phyloP scores from a whole-genome alignment of 2,329 filamentous ascomycete genomes.

The Neopestalotiopsis rosae region DNA sequence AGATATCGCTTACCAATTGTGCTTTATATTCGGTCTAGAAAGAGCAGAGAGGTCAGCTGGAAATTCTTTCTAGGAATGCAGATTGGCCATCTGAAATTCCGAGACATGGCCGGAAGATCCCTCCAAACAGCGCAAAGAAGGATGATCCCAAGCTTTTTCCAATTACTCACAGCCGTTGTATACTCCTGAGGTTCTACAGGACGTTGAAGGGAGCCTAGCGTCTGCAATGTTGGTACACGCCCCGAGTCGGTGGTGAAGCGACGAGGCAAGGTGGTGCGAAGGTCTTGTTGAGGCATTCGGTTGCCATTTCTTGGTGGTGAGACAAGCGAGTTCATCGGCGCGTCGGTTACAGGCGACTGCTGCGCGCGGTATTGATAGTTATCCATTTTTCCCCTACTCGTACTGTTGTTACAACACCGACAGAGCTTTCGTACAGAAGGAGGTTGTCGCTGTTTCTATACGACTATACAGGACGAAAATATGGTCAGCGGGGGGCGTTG shows the following conservation, averaged over 20 bases:
- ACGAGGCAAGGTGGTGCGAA: conserved; percentile 79
- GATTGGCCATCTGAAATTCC: conserved; percentile 34
- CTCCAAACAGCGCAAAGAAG: conserved; percentile 14
- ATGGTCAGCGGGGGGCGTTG: conserved; percentile 11
- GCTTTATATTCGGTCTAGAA: conserved; percentile 49
- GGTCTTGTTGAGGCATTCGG: conserved; percentile 70
- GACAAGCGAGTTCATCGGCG: conserved; percentile 75
- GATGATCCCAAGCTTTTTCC: conserved; percentile 8
- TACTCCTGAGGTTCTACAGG: conserved; percentile 58
- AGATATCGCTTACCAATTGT: conserved; percentile 68
- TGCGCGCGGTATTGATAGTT: conserved; percentile 80
- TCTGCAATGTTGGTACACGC: conserved; percentile 76
- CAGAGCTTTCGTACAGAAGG: conserved; percentile 47
- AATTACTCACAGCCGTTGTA: conserved; percentile 39
- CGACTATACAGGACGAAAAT: conserved; percentile 26
- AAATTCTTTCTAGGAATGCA: conserved; percentile 35
- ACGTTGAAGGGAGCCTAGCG: conserved; percentile 58
- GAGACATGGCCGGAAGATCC: conserved; percentile 31
- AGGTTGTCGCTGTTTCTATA: conserved; percentile 42
- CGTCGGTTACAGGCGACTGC: conserved; percentile 78
- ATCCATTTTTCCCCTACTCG: conserved; percentile 70
- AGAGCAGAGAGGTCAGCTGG: conserved; percentile 29
- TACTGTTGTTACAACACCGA: conserved; percentile 41
- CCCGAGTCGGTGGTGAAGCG: conserved; percentile 93
- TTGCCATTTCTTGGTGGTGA: conserved; percentile 74